These are phyloP conservation scores for Aspergillus spinulosporus DNA, from an alignment of 2,329 filamentous ascomycete species.

Conservation along the genomic window DNA sequence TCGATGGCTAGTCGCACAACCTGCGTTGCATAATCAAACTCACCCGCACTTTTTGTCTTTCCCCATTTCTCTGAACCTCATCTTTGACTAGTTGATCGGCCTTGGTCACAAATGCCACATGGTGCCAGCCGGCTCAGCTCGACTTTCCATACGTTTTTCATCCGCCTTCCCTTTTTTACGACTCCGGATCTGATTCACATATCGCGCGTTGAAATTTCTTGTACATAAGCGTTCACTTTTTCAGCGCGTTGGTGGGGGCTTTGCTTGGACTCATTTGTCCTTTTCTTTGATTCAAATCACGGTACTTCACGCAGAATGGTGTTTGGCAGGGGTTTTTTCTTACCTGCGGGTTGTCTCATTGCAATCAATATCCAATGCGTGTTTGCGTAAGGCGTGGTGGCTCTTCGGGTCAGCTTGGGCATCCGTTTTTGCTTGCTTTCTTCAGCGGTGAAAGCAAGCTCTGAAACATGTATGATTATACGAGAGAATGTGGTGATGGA, in stretches of 20 bases:
- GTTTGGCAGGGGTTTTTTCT: not conserved
- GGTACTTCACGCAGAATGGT: constrained; percentile 11
- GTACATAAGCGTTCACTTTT: constrained; percentile 25
- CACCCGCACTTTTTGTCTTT: not conserved
- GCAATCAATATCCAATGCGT: not conserved
- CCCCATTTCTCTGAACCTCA: not conserved
- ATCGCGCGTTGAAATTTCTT: constrained; percentile 20
- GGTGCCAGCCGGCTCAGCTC: constrained; percentile 3
- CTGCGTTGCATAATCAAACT: not conserved
- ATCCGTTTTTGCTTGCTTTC: constrained; percentile 8
- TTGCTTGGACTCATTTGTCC: constrained; percentile 8
- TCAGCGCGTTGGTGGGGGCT: constrained; percentile 1
- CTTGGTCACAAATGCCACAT: not conserved
- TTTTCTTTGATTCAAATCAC: constrained; percentile 9
- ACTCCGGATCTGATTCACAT: constrained; percentile 12
- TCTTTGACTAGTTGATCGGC: not conserved
- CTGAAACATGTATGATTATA: constrained; percentile 38
- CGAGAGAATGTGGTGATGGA: constrained; percentile 40
- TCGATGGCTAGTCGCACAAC: not conserved
- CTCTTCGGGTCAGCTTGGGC: constrained; percentile 9
- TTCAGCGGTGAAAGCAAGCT: constrained; percentile 3
- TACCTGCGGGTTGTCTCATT: not conserved
- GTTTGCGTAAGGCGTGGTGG: constrained; percentile 2
- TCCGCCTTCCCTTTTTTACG: constrained; percentile 10
- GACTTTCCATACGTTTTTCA: not conserved